phyloP scores from a whole-genome alignment of 2,329 filamentous ascomycete genomes.

The Arthroderma uncinatum region DNA sequence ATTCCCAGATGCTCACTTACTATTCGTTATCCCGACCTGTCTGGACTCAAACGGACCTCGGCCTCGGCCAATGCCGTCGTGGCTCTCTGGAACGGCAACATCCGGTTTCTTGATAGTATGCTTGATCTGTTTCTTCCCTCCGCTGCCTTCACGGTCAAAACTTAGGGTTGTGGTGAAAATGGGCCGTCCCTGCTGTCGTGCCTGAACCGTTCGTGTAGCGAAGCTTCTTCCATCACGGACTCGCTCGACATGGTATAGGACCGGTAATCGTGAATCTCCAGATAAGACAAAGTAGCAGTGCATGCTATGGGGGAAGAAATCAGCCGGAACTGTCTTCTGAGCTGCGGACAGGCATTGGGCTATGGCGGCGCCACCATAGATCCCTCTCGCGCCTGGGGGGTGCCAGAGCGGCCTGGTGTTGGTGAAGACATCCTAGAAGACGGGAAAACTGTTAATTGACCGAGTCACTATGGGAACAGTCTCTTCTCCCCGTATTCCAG shows the following conservation, averaged over 20 bases:
- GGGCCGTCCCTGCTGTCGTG: slow-evolving; percentile 70
- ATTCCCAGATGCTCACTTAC: slow-evolving; percentile 22
- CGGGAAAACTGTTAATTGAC: background rate
- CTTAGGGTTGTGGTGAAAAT: slow-evolving; percentile 96
- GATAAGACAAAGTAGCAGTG: slow-evolving; percentile 98
- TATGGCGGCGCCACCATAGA: slow-evolving; percentile 88
- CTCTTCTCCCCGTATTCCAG: background rate
- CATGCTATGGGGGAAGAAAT: slow-evolving; percentile 87
- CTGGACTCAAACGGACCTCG: slow-evolving; percentile 49
- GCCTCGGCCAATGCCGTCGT: slow-evolving; percentile 21
- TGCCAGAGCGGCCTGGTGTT: slow-evolving; percentile 90
- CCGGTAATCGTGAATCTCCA: slow-evolving; percentile 70
- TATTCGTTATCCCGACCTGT: slow-evolving; percentile 46
- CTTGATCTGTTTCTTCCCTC: slow-evolving; percentile 45
- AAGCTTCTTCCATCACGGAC: slow-evolving; percentile 85
- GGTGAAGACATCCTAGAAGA: slow-evolving; percentile 73
- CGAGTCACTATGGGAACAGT: background rate
- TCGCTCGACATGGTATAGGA: slow-evolving; percentile 89
- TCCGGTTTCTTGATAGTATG: slow-evolving; percentile 55
- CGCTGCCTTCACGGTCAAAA: slow-evolving; percentile 56
- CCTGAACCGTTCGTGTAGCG: slow-evolving; percentile 90
- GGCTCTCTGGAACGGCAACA: slow-evolving; percentile 36
- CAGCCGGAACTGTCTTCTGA: slow-evolving; percentile 66
- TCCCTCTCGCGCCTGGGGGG: slow-evolving; percentile 78
- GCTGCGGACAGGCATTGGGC: slow-evolving; percentile 82